Evolutionary conservation across 2,329 filamentous ascomycete species (phyloP), one percentile per base, ranked within the genome.

Genomic region (Ceratocystis colombiana): DNA sequence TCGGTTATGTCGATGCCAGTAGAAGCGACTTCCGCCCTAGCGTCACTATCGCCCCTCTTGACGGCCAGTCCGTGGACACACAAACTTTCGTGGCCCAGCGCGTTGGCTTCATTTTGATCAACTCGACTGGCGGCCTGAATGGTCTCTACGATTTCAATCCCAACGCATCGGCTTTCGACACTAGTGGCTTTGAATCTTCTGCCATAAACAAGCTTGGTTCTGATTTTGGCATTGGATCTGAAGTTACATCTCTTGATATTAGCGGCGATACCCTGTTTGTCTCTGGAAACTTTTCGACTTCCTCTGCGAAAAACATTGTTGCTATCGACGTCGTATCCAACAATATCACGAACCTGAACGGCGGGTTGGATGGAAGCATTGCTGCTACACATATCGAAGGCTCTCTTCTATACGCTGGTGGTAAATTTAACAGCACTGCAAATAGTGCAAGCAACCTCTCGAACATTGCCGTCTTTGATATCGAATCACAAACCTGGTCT

Each of bases 101-200:
- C 66, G 85, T 97, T 50, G 85, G 87, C 8, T 96, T 96, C 74
- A 86, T 79, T 25, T 79, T 90, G 61, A 81, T 87, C 70, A 86
- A 85, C 69, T 88, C 88, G 2, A 89, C 86, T 61, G 89, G 88
- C 63, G 89, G 89, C 2, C 78, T 99, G 64, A 96, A 96, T 72
- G 91, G 91, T 7, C 78, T 99, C 1, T 97, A 89, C 73, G 94
- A 97, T 72, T 96, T 89, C 73, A 83, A 95, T 71, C 89, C 92
- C 0, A 71, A 73, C 4, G 70, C 74, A 55, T 70, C 71, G 3
- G 80, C 79, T 20, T 73, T 81, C 67, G 78, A 80, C 12, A 79
- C 79, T 0, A 77, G 88, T 44, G 80, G 84, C 69, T 85, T 95
- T 67, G 79, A 84, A 15, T 81, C 81, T 30, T 96, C 91, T 1